A percentile compares a stretch with the other conserved stretches of the same genome.
Evolutionary conservation across 108 stramenopile species (phyloP).

Genomic region (Nannochloropsis salina): DNA sequence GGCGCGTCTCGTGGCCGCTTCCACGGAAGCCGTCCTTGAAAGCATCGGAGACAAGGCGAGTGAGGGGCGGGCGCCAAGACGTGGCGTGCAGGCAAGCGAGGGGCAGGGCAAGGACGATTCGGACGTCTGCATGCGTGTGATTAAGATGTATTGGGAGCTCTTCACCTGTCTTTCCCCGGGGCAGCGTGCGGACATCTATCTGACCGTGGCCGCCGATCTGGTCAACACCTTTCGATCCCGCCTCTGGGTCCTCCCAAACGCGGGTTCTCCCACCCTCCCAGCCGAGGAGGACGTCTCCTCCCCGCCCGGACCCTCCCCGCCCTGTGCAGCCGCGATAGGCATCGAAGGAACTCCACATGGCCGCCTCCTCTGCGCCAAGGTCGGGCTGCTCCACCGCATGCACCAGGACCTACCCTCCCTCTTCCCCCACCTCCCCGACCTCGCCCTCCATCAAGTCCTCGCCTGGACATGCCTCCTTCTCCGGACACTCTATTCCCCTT

Average conservation of each 20-base stretch:
- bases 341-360: background rate
- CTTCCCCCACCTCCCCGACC: background rate
- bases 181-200: background rate
- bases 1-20: background rate
- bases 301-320: background rate
- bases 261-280: background rate
- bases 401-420: background rate
- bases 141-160: background rate
- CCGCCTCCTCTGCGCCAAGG: background rate
- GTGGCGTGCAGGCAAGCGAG: background rate
- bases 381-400: background rate
- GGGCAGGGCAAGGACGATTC: background rate
- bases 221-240: background rate
- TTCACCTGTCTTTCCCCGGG: background rate
- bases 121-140: background rate
- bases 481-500: background rate
- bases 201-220: background rate
- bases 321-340: background rate
- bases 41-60: no score
- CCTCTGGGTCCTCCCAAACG: background rate
- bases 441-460: background rate
- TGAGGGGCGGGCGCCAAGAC: background rate
- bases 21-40: no score
- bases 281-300: background rate
- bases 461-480: conserved; percentile 11